Percentiles rank a stretch among this genome's conserved stretches.
Conservation (phyloP, 23 red algal genomes). For the Porphyridium purpureum region DNA sequence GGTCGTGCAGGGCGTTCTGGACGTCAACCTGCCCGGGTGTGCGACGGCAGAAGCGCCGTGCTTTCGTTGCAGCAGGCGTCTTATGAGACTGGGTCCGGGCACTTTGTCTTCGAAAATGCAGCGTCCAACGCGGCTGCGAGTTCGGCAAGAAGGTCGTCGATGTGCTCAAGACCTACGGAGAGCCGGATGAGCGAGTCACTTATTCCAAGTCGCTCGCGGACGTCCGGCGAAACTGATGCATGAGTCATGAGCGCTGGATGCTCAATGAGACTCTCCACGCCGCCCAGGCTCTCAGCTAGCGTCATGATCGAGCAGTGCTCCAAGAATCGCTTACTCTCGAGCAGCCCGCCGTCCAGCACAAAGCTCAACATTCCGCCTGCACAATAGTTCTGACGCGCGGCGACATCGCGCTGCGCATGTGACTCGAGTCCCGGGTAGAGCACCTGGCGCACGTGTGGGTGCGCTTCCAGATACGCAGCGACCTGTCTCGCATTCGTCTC, state of each 20-base stretch:
- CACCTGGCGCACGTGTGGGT: conserved; percentile 5
- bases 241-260: conserved; percentile 29
- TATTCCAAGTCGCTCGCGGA: conserved; percentile 17
- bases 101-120: no score
- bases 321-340: conserved; percentile 2
- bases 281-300: conserved; percentile 22
- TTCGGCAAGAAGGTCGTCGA: conserved; percentile 14
- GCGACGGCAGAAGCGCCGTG: no score
- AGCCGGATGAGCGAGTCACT: conserved; percentile 20
- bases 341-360: conserved; percentile 9
- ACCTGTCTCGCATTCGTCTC: conserved; percentile 11
- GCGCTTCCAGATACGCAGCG: conserved; percentile 6
- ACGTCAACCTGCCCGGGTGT: no score
- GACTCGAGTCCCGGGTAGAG: conserved; percentile 17
- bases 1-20: no score
- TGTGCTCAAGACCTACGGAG: conserved; percentile 18
- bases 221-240: conserved; percentile 6
- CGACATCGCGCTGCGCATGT: conserved; percentile 20
- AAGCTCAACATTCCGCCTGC: conserved; percentile 33
- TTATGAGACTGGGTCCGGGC: no score
- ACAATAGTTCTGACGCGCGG: conserved; percentile 4
- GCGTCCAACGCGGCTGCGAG: conserved; percentile 11
- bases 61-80: no score
- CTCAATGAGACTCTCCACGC: conserved; percentile 28
- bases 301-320: conserved; percentile 4